Percentiles rank a stretch among this genome's conserved stretches.
phyloP scores from a whole-genome alignment of 371 early-diverging fungal genomes.

The Mortierella sp. region DNA sequence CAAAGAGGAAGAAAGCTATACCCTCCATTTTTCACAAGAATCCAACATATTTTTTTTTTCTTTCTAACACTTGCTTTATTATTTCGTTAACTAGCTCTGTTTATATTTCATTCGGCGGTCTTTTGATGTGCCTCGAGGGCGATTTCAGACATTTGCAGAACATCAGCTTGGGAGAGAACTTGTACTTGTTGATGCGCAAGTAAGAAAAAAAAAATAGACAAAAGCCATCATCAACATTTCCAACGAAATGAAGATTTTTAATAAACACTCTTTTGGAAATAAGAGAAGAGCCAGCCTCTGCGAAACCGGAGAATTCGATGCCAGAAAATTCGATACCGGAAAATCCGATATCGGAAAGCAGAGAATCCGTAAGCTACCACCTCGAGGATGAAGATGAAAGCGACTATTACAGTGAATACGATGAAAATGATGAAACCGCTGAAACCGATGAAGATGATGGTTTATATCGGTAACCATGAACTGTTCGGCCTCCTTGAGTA shows the following conservation, averaged over 20 bases:
- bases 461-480: no score
- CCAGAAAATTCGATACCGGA: no score
- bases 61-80: neutral
- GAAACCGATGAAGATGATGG: neutral
- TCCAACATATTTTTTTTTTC: no score
- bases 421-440: no score
- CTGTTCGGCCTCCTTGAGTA: no score
- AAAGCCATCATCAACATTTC: neutral
- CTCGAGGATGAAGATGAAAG: no score
- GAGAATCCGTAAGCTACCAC: no score
- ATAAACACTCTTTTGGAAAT: no score
- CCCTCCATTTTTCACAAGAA: neutral
- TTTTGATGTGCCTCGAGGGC: conserved; percentile 92
- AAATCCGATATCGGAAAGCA: no score
- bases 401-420: no score
- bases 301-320: no score
- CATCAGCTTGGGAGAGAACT: conserved; percentile 86
- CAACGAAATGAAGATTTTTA: neutral
- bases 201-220: conserved; percentile 46
- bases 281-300: no score
- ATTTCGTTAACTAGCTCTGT: conserved; percentile 67
- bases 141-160: conserved; percentile 87
- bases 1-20: neutral
- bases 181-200: conserved; percentile 92
- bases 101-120: conserved; percentile 94